Base-by-base conservation (phyloP, 208 protist genomes). In the Angomonas ambiguus region DNA sequence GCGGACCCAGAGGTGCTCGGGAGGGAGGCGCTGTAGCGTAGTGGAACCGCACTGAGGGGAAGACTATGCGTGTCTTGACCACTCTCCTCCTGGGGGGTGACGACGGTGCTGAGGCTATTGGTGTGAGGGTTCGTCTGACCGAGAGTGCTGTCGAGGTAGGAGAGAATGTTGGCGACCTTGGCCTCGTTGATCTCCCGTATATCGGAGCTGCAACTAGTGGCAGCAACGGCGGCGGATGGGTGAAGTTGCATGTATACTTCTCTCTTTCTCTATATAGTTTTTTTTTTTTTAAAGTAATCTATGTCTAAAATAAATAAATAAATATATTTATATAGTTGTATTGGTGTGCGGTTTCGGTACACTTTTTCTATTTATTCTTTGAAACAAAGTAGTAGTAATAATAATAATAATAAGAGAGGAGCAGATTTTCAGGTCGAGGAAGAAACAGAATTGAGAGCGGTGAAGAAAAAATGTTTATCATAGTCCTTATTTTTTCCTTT, bases 111-210 rank as follows among this genome's bases (percentile, higher is more conserved):
- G n/a, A 18, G 5, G 49, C 49, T 24, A 8, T 27, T 22, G 49
- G 16, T 28, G 49, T 18, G 49, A 28, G n/a, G 49, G 6, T 8
- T 11, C 4, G 22, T 45, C 45, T 16, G 22, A 55, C 61, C 38
- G 2, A 73, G 69, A 38, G 79, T 80, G 28, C 42, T 72, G 59
- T 95, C 83, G 1, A 95, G 76, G 65, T 95, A 95, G 32, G 84
- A 77, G 20, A 95, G 75, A 30, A 95, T 92, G 65, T 93, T 89
- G 6, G 80, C 77, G 22, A 92, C 91, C 60, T 91, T 96, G 22
- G 85, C 85, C 25, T 93, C 85, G 61, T 96, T 96, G 30, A 96
- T 83, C 68, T 96, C 83, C 1, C 82, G 80, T n/a, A 95, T 67
- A 51, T 92, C 86, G 18, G 89, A 91, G 66, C 80, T 83, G 34